These are phyloP conservation scores for Hyparrhenia diplandra DNA, from an alignment of 176 grass and related monocot genomes.

Conservation along the genomic window DNA sequence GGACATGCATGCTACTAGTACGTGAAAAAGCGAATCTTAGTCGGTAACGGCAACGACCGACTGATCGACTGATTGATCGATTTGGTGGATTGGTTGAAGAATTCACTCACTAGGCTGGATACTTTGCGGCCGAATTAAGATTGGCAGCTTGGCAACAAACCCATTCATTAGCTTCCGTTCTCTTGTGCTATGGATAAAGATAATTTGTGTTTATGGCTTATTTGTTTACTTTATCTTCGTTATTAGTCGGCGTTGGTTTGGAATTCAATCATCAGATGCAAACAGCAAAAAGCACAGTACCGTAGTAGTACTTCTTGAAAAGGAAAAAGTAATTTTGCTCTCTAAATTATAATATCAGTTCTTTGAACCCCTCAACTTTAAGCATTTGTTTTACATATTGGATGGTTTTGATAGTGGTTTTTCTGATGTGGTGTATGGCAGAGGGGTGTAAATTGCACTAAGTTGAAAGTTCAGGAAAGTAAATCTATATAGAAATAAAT, in stretches of 20 bases:
- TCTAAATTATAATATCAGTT: no score
- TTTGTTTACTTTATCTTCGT: not conserved
- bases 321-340: no score
- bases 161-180: not conserved
- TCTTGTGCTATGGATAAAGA: not conserved
- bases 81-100: not conserved
- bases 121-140: slow-evolving; percentile 13
- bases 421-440: no score
- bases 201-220: not conserved
- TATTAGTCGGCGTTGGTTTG: not conserved
- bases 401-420: no score
- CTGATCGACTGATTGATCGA: slow-evolving; percentile 15
- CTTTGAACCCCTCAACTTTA: no score
- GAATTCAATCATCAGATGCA: no score
- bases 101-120: not conserved
- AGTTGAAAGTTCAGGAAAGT: no score
- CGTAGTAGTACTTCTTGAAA: no score
- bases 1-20: not conserved
- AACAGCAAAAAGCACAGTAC: no score
- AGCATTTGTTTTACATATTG: no score
- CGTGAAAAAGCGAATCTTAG: slow-evolving; percentile 19
- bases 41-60: slow-evolving; percentile 19
- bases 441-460: no score
- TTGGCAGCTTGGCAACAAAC: not conserved
- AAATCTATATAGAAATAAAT: no score